Percentiles rank a stretch among this genome's conserved stretches.
These are phyloP conservation scores for Trypethelium eluteriae DNA, from an alignment of 495 filamentous ascomycete species.

Conservation along the genomic window DNA sequence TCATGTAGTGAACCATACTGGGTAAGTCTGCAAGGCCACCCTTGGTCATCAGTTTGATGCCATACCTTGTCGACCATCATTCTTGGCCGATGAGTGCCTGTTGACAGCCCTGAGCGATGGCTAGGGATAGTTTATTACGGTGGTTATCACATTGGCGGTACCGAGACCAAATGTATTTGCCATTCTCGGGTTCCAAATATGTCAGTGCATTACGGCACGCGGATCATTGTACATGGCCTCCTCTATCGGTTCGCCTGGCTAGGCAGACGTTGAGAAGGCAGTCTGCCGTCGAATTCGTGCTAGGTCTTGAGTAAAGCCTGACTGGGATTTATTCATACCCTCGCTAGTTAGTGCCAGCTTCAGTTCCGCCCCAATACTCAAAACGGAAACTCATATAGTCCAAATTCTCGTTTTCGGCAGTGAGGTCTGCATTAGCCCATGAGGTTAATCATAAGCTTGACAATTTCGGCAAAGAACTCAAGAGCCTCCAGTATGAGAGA, in stretches of 20 bases:
- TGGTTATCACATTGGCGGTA: too few relatives aligned
- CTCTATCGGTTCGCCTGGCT: too few relatives aligned
- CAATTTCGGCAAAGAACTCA: not conserved
- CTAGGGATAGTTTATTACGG: not conserved
- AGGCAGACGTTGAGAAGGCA: too few relatives aligned
- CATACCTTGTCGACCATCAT: not conserved
- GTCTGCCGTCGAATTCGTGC: not conserved
- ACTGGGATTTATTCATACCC: not conserved
- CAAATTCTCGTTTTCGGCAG: not conserved
- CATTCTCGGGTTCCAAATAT: too few relatives aligned
- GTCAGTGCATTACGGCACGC: too few relatives aligned
- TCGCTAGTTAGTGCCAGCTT: not conserved
- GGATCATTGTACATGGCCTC: too few relatives aligned
- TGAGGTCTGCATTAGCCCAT: not conserved
- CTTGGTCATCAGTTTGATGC: not conserved
- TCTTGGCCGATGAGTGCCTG: not conserved
- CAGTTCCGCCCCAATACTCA: not conserved
- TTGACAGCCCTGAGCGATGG: not conserved
- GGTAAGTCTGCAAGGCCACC: too few relatives aligned
- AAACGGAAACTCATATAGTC: not conserved
- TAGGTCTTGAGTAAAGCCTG: not conserved
- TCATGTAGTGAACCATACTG: too few relatives aligned
- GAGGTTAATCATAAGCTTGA: not conserved
- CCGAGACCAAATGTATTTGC: too few relatives aligned
- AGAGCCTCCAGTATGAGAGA: not conserved